phyloP scores from a whole-genome alignment of 176 grass and related monocot species.

The Oropetium thomaeum region DNA sequence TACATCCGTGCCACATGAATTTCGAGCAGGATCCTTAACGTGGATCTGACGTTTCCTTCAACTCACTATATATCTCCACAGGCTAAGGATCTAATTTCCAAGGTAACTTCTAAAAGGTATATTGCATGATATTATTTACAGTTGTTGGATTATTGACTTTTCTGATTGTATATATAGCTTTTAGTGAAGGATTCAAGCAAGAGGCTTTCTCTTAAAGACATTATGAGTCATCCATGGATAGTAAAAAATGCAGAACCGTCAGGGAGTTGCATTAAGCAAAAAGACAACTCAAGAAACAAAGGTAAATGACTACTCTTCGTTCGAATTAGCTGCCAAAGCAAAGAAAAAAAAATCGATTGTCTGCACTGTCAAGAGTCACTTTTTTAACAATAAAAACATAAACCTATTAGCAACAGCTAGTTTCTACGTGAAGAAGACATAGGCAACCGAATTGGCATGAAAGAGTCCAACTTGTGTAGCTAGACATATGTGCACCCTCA shows the following conservation, averaged over 20 bases:
- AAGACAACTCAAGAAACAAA: neutral
- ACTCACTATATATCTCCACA: slow-evolving; percentile 54
- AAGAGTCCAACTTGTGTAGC: neutral
- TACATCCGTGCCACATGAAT: slow-evolving; percentile 12
- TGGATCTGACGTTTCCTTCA: slow-evolving; percentile 79
- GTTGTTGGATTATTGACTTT: neutral
- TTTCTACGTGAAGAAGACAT: neutral
- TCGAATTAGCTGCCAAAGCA: neutral
- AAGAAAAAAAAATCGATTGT: neutral
- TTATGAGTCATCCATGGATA: slow-evolving; percentile 85
- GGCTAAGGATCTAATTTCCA: slow-evolving; percentile 88
- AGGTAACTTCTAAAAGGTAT: slow-evolving; percentile 40
- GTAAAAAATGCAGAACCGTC: slow-evolving; percentile 75
- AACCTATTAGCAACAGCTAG: neutral
- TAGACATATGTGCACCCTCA: neutral
- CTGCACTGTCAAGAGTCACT: neutral
- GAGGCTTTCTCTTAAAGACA: slow-evolving; percentile 73
- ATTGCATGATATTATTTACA: neutral
- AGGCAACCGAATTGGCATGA: neutral
- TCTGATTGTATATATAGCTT: slow-evolving; percentile 43
- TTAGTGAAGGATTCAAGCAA: slow-evolving; percentile 92
- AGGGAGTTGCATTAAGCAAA: slow-evolving; percentile 60
- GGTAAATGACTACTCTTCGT: too few relatives aligned
- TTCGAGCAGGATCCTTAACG: slow-evolving; percentile 73
- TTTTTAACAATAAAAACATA: neutral